Conservation (phyloP, 306 rosid genomes). For the Echinosophora koreensis region DNA sequence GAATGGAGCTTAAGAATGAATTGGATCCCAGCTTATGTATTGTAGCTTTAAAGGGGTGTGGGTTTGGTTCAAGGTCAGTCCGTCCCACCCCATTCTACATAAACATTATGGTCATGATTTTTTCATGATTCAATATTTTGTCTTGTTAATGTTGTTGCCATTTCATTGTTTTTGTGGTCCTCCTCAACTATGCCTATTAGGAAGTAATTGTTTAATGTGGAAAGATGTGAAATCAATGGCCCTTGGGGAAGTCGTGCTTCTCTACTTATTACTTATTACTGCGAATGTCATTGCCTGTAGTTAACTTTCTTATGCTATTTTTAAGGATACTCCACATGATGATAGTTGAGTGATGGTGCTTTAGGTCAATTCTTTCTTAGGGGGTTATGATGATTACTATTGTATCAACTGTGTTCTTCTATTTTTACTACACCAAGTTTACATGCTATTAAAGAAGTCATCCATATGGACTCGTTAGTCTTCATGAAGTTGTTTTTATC, state of each 20-base stretch:
- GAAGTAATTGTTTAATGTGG: neutral
- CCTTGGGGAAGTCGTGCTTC: neutral
- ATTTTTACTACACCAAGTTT: neutral
- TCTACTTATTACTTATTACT: too few relatives aligned
- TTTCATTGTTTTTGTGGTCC: neutral
- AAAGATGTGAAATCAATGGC: neutral
- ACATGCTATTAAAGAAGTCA: neutral
- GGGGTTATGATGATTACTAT: neutral
- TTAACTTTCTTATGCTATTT: neutral
- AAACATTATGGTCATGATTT: too few relatives aligned
- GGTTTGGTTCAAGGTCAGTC: too few relatives aligned
- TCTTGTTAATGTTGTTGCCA: neutral
- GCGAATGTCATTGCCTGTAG: neutral
- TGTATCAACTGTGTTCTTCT: too few relatives aligned
- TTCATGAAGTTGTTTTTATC: neutral
- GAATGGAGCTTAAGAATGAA: too few relatives aligned
- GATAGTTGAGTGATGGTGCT: slow-evolving; percentile 1
- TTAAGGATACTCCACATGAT: neutral
- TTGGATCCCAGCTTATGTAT: too few relatives aligned
- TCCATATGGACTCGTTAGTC: neutral
- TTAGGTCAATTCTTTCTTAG: neutral
- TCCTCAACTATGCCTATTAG: neutral
- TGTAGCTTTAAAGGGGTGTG: too few relatives aligned
- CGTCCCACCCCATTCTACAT: too few relatives aligned
- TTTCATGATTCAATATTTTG: too few relatives aligned